A percentile compares a stretch with the other conserved stretches of the same genome.
phyloP scores from a whole-genome alignment of 441 rosid genomes.

The Adansonia gregorii region DNA sequence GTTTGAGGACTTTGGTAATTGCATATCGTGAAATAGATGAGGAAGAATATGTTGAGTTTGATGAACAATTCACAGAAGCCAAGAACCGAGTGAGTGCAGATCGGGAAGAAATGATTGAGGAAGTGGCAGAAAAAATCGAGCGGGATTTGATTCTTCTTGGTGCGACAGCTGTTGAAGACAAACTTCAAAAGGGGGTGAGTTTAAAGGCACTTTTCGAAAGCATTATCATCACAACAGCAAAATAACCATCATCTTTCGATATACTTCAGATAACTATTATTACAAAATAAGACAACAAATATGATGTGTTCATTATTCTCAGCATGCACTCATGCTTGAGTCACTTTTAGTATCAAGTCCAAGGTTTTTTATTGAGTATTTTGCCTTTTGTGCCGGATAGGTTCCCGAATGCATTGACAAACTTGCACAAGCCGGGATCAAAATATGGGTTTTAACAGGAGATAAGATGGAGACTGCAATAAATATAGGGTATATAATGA shows the following conservation, averaged over 20 bases:
- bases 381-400: conserved; percentile 38
- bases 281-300: background rate
- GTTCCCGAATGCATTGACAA: conserved; percentile 98
- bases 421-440: conserved; percentile 97
- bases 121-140: conserved; percentile 73
- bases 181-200: conserved; percentile 91
- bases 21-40: conserved; percentile 80
- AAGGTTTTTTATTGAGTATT: background rate
- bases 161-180: conserved; percentile 93
- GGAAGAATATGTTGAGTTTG: conserved; percentile 64
- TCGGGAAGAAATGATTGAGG: conserved; percentile 70
- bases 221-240: background rate
- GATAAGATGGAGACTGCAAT: conserved; percentile 99
- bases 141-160: conserved; percentile 83
- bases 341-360: background rate
- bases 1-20: conserved; percentile 84
- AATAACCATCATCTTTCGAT: background rate
- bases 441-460: conserved; percentile 96
- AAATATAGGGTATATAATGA: conserved; percentile 82
- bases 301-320: conserved; percentile 14
- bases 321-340: conserved; percentile 7
- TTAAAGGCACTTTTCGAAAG: conserved; percentile 12
- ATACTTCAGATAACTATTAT: background rate
- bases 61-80: conserved; percentile 62
- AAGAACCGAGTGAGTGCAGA: conserved; percentile 68